phyloP scores from a whole-genome alignment of 257 asterid genomes.

The Solanum bukasovii region DNA sequence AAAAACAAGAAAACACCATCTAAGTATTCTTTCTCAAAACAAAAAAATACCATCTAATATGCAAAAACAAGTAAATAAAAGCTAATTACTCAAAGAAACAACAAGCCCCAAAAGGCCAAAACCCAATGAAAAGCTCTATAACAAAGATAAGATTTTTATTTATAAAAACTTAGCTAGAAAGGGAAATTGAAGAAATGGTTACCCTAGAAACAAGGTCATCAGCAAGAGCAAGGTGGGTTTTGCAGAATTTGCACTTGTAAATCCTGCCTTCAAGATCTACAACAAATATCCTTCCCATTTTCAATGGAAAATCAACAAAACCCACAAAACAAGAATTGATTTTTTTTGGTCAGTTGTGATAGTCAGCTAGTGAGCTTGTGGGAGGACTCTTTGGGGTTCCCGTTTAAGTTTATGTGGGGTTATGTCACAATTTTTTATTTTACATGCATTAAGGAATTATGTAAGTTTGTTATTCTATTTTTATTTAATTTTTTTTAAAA shows the following conservation, averaged over 20 bases:
- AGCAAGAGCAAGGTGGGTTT: slow-evolving; percentile 54
- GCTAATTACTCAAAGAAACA: not conserved
- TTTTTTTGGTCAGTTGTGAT: not conserved
- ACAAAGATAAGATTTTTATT: not conserved
- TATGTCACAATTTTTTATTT: no score
- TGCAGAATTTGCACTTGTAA: slow-evolving; percentile 71
- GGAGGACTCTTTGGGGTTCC: not conserved
- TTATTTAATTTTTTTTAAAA: no score
- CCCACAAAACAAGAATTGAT: not conserved
- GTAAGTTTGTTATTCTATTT: accelerated
- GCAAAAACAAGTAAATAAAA: not conserved
- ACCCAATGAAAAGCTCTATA: not conserved
- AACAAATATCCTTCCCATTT: slow-evolving; percentile 69
- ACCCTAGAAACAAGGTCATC: slow-evolving; percentile 54
- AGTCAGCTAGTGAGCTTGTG: not conserved
- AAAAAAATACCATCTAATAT: not conserved
- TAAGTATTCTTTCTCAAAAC: not conserved
- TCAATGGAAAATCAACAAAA: not conserved
- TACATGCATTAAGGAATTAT: no score
- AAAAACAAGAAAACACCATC: not conserved
- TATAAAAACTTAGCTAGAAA: not conserved
- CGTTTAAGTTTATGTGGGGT: not conserved
- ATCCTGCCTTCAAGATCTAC: slow-evolving; percentile 61
- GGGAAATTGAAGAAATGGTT: not conserved
- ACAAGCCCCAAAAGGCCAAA: not conserved